Conservation (phyloP, 257 asterid species). For the Fraxinus americana region DNA sequence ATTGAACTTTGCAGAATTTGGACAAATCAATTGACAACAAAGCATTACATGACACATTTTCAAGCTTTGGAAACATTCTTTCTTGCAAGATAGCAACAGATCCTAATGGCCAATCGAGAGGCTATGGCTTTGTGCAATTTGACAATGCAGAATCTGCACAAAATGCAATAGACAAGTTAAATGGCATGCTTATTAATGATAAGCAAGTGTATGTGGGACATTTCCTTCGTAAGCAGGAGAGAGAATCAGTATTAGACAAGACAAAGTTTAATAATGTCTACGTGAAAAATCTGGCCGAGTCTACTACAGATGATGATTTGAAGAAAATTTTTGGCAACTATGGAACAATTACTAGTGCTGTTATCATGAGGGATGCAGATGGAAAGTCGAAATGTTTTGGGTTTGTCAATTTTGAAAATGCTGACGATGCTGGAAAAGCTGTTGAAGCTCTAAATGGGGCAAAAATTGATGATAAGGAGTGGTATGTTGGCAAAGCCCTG, state of each 20-base stretch:
- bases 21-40: no score
- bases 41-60: no score
- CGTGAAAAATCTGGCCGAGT: slow-evolving; percentile 1
- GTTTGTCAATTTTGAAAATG: slow-evolving; percentile 20
- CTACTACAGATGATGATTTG: slow-evolving; percentile 15
- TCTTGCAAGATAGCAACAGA: no score
- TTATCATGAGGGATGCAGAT: slow-evolving; percentile 6
- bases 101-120: no score
- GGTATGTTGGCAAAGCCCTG: slow-evolving; percentile 18
- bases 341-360: slow-evolving; percentile 10
- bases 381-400: slow-evolving; percentile 15
- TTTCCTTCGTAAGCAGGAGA: no score
- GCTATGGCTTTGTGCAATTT: no score
- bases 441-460: slow-evolving; percentile 15
- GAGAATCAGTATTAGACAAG: background rate
- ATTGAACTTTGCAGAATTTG: background rate
- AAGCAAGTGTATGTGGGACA: no score
- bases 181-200: no score
- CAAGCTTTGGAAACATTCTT: no score
- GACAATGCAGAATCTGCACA: no score
- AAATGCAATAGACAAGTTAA: no score
- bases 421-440: slow-evolving; percentile 16
- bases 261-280: slow-evolving; percentile 4
- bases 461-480: slow-evolving; percentile 11
- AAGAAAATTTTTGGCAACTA: background rate